phyloP scores from a whole-genome alignment of 148 eudicot species.

The Camellia japonica region DNA sequence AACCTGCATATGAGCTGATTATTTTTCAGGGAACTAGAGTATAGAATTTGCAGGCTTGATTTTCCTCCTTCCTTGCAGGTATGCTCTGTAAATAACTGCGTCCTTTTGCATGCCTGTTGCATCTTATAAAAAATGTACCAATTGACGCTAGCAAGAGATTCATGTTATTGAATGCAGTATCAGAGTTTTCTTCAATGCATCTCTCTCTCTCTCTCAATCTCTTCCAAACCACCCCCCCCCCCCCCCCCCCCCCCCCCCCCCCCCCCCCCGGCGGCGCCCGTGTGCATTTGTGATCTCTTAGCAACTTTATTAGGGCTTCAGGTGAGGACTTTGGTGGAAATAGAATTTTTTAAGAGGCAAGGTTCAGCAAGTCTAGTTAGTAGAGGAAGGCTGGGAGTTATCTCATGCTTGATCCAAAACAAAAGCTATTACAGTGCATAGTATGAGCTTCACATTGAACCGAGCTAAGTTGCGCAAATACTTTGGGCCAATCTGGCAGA shows the following conservation, averaged over 20 bases:
- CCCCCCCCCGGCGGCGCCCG: not conserved
- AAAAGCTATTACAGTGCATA: not conserved
- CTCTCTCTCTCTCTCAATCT: not conserved
- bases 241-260: not conserved
- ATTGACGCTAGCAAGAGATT: constrained; percentile 1
- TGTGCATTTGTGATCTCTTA: not conserved
- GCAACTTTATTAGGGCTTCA: not conserved
- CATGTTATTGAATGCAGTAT: not conserved
- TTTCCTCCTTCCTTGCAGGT: not conserved
- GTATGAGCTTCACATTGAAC: too few species aligned
- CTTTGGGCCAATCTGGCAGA: too few species aligned
- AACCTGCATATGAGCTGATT: not conserved
- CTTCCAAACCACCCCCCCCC: too few species aligned
- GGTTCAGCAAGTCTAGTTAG: too few species aligned
- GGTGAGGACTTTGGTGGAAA: too few species aligned
- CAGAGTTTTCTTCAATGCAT: not conserved
- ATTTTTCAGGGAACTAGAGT: not conserved
- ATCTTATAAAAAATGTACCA: not conserved
- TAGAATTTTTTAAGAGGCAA: too few species aligned
- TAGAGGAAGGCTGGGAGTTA: too few species aligned
- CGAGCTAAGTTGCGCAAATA: too few species aligned
- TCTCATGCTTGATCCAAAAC: too few species aligned
- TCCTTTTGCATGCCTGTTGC: not conserved
- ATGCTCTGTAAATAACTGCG: not conserved
- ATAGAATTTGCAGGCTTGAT: not conserved